phyloP scores from a whole-genome alignment of 2,329 filamentous ascomycete genomes.

The Xylaria hypoxylon region DNA sequence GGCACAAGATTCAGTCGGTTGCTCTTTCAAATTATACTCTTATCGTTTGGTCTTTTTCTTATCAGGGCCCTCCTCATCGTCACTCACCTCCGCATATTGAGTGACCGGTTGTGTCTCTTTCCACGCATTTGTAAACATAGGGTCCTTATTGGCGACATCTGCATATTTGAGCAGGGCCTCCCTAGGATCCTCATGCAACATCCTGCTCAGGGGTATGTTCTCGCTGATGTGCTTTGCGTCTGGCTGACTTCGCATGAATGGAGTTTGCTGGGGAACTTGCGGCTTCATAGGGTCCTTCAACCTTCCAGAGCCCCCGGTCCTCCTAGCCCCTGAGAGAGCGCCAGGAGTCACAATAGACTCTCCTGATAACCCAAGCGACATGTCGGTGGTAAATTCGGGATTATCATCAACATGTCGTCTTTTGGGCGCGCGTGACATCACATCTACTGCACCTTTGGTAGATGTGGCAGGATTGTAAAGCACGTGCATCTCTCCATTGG shows the following conservation, averaged over 20 bases:
- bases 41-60: slow-evolving; percentile 71
- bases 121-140: slow-evolving; percentile 95
- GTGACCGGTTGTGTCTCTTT: slow-evolving; percentile 90
- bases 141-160: slow-evolving; percentile 90
- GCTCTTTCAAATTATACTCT: slow-evolving; percentile 39
- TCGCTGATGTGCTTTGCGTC: slow-evolving; percentile 90
- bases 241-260: slow-evolving; percentile 89
- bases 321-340: slow-evolving; percentile 65
- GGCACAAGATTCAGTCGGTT: not conserved
- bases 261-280: slow-evolving; percentile 85
- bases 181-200: slow-evolving; percentile 95
- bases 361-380: slow-evolving; percentile 81
- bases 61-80: slow-evolving; percentile 77
- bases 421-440: slow-evolving; percentile 94
- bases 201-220: slow-evolving; percentile 87
- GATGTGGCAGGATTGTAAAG: slow-evolving; percentile 92
- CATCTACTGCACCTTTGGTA: slow-evolving; percentile 81
- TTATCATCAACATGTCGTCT: slow-evolving; percentile 96
- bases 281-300: slow-evolving; percentile 84
- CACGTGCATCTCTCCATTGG: slow-evolving; percentile 88
- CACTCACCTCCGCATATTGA: slow-evolving; percentile 89
- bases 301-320: slow-evolving; percentile 78
- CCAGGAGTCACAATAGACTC: slow-evolving; percentile 83
- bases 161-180: slow-evolving; percentile 96
- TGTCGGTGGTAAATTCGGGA: slow-evolving; percentile 84